Evolutionary conservation across 345 rosid species (phyloP), one percentile per base, ranked within the genome.

Genomic region (Reutealis trisperma): DNA sequence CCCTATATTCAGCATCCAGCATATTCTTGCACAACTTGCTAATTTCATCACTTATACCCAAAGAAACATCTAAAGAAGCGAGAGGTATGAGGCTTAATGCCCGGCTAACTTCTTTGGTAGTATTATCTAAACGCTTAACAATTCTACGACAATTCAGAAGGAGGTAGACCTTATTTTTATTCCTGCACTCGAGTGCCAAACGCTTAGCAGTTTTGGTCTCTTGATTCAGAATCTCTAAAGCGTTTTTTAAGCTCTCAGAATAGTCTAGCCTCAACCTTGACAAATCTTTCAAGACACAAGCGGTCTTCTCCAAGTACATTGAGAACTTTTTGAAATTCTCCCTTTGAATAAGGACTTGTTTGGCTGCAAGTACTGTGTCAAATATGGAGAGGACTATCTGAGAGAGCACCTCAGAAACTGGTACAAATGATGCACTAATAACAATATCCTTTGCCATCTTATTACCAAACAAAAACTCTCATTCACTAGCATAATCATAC

Each of bases 321-420:
- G 73, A 80, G 57, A 80, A 80, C 57, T 65, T 80, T 45, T 71
- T 45, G n/a, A 80, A 71, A 75, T 37, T 65, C 14, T 80, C 77
- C 41, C n/a, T 67, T 77, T 76, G 80, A 60, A 70, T 60, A 2
- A 45, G 24, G 21, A 76, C 80, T 59, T 32, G 25, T 64, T 72
- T 67, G 8, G 77, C 77, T 12, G 83, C 72, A 47, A 72, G 67
- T 22, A 71, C 66, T 34, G 77, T 71, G 54, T 80, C 83, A 59
- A 59, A 55, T 66, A 76, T 60, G 19, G 77, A 61, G 30, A 72
- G 15, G 13, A 68, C 37, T 44, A 42, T 72, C 49, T 76, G 83
- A 24, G 83, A 80, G 51, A 80, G 64, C 60, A 80, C 24, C 47
- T 71, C 83, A 47, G 69, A 62, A 12, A 76, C 55, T n/a, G 77